These are phyloP conservation scores for Pezizomycotina sp. DNA, from an alignment of 2,329 filamentous ascomycete species.

Conservation along the genomic window DNA sequence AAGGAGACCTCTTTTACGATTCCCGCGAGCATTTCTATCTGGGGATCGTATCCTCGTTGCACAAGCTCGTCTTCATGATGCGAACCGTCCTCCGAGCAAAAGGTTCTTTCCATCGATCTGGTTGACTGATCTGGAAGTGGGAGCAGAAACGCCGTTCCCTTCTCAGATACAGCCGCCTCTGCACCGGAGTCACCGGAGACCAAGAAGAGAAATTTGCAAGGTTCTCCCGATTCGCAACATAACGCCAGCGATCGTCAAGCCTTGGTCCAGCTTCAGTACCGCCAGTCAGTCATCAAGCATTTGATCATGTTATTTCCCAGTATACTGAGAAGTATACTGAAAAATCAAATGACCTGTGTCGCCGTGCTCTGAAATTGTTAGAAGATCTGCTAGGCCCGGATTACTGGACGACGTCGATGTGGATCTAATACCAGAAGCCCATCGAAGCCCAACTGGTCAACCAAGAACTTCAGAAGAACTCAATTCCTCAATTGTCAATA, in stretches of 20 bases:
- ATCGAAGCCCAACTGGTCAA: conserved; percentile 57
- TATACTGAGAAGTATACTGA: conserved; percentile 70
- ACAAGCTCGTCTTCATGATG: conserved; percentile 64
- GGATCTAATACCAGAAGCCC: conserved; percentile 76
- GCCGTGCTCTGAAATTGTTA: conserved; percentile 66
- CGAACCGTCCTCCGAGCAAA: conserved; percentile 77
- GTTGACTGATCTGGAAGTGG: conserved; percentile 89
- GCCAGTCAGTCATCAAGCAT: conserved; percentile 67
- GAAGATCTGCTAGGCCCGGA: conserved; percentile 70
- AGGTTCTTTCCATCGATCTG: conserved; percentile 76
- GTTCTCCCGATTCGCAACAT: conserved; percentile 39
- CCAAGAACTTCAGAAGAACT: conserved; percentile 54
- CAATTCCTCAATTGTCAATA: conserved; percentile 69
- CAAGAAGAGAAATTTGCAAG: conserved; percentile 54
- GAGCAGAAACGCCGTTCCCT: conserved; percentile 58
- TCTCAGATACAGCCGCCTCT: conserved; percentile 30
- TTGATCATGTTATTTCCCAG: conserved; percentile 88
- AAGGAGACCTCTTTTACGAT: conserved; percentile 87
- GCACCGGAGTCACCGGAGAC: conserved; percentile 55
- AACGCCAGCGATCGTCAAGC: conserved; percentile 24
- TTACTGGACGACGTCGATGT: conserved; percentile 84
- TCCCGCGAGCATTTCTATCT: conserved; percentile 79
- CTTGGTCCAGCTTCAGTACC: conserved; percentile 30
- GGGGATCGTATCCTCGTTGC: conserved; percentile 71
- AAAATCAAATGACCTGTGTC: conserved; percentile 59